Base-by-base conservation (phyloP, 1,284 basidiomycete species). In the Tilletia setariae region DNA sequence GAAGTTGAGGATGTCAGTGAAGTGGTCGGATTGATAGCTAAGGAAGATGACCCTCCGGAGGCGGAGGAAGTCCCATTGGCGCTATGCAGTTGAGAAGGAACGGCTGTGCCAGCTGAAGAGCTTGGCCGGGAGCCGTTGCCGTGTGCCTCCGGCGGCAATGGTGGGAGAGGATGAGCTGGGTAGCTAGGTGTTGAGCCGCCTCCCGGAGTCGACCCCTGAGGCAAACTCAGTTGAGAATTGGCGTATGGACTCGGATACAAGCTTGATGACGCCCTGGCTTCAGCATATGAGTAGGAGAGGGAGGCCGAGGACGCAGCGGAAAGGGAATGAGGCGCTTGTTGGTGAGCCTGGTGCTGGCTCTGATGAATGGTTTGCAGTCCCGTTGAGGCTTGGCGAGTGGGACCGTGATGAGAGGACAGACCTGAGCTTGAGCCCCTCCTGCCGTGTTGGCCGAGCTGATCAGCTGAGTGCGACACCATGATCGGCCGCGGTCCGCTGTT, bases 61-160 rank as follows among this genome's bases (percentile, higher is more conserved):
- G n/a, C n/a, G n/a, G 25, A 56, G 13, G 53, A n/a, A 2, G n/a
- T 56, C 44, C 72, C 70, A 70, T 73, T 70, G 21, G 74, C 44
- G 15, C 13, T 13, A 15, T 13, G 44, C n/a, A n/a, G 44, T 46
- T 13, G 44, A 46, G 44, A 13, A 13, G 13, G n/a, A 21, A 23
- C 47, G 9, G 47, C 8, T 8, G 47, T 1, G 1, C 47, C 47
- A 21, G 47, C 25, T 15, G 9, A 8, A 8, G 47, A 23, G 25
- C 47, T 19, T 8, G 72, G 59, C 71, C 71, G 63, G 44, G 42
- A 6, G 70, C 68, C 28, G 68, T 66, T 49, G 28, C 35, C n/a
- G 63, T 63, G 2, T 63, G 28, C 11, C 42, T 63, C 21, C 47
- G 66, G 32, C 68, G 66, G 13, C 42, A 53, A 0, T 64, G 66